phyloP scores from a whole-genome alignment of 73 alveolate species.

The Symbiodinium pilosum region DNA sequence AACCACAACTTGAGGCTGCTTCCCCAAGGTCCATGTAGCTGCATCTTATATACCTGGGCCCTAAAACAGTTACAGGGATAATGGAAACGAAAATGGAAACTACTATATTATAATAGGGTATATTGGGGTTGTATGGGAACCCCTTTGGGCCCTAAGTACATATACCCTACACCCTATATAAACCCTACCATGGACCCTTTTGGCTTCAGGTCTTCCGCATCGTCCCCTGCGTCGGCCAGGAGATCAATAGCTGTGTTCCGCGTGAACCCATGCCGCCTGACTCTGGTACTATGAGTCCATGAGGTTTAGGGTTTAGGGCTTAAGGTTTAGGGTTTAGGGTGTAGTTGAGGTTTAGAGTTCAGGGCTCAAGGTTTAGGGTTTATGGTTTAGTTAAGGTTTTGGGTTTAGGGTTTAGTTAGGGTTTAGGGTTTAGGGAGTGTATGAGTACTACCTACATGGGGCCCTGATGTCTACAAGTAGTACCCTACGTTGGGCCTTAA shows the following conservation, averaged over 20 bases:
- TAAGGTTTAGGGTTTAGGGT: background rate
- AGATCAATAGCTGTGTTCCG: slow-evolving; percentile 45
- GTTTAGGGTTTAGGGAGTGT: background rate
- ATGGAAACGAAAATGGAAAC: no score
- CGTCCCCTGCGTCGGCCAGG: slow-evolving; percentile 39
- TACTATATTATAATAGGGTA: no score
- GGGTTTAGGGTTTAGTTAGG: background rate
- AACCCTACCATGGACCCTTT: no score
- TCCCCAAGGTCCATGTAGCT: no score
- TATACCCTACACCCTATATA: no score
- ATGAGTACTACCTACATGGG: background rate
- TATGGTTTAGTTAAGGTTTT: background rate
- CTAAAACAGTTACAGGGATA: no score
- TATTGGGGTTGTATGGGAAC: no score
- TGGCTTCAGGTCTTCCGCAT: slow-evolving; percentile 57
- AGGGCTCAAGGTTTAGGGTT: background rate
- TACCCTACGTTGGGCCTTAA: background rate
- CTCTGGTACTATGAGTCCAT: background rate
- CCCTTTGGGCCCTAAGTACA: no score
- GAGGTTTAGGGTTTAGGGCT: background rate
- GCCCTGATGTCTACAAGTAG: background rate
- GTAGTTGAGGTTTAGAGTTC: background rate
- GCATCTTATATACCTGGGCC: no score
- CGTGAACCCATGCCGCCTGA: slow-evolving; percentile 32
- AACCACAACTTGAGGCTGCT: no score